Percentiles rank a stretch among this genome's conserved stretches.
Conservation (phyloP, 208 protist genomes). For the Wallacemonas collosoma region DNA sequence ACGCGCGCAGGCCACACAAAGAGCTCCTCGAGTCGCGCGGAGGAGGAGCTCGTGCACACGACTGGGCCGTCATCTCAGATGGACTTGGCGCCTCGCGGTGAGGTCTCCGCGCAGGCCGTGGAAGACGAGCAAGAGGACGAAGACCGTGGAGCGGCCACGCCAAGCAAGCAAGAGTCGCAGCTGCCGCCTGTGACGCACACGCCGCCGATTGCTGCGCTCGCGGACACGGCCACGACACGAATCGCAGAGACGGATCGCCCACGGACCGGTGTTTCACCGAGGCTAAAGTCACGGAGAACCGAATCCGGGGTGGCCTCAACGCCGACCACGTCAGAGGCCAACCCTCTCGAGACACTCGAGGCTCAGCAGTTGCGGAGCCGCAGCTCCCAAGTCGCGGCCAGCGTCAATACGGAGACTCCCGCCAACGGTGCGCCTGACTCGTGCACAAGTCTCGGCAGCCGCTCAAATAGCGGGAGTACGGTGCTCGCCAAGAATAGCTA, state of each 20-base stretch:
- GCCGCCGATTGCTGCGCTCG: neutral
- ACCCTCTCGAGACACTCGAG: neutral
- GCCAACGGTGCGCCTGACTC: neutral
- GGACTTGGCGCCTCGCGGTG: too few species aligned
- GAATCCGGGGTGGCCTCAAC: neutral
- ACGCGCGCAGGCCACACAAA: neutral
- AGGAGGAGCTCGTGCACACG: conserved; percentile 16
- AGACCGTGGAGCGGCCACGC: conserved; percentile 6
- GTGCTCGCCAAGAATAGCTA: conserved; percentile 29
- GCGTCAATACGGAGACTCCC: neutral
- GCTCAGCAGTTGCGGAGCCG: conserved; percentile 5
- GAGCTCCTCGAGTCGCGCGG: conserved; percentile 14
- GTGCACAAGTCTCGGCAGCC: neutral
- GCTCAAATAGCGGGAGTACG: conserved; percentile 6
- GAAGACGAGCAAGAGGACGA: neutral
- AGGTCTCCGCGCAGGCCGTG: neutral
- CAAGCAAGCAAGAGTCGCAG: conserved; percentile 4
- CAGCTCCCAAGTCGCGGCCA: conserved; percentile 14
- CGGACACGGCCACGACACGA: neutral
- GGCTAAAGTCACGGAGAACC: neutral
- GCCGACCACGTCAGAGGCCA: neutral
- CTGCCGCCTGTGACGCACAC: neutral
- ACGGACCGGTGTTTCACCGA: neutral
- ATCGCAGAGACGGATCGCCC: neutral
- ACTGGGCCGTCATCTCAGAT: conserved; percentile 4